phyloP scores from a whole-genome alignment of 225 moss, liverwort and hornwort species.

The Ulota crispa region DNA sequence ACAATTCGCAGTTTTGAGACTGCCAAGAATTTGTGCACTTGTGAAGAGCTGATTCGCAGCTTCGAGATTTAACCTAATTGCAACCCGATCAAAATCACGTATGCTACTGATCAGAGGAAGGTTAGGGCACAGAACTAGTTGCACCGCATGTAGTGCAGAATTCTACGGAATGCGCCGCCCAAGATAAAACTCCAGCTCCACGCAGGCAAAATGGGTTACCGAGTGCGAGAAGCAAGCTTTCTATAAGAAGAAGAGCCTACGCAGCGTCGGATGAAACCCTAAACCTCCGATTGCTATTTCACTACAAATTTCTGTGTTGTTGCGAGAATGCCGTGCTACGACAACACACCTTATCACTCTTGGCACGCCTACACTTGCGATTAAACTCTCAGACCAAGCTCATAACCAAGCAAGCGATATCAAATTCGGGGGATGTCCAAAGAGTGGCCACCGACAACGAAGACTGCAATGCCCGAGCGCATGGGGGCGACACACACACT shows the following conservation, averaged over 20 bases:
- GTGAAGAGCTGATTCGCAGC: neutral
- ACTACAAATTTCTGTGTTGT: neutral
- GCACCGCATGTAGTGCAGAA: constrained; percentile 1
- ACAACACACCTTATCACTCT: neutral
- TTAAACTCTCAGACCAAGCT: neutral
- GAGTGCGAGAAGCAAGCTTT: neutral
- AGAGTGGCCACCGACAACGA: too few species aligned
- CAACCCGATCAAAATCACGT: neutral
- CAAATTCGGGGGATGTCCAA: neutral
- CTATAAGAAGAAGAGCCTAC: neutral
- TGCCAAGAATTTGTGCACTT: neutral
- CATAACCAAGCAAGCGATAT: neutral
- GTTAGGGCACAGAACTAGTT: neutral
- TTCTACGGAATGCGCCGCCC: neutral
- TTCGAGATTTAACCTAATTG: neutral
- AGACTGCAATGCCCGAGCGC: neutral
- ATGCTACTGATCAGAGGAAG: neutral
- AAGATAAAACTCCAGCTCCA: neutral
- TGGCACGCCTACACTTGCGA: neutral
- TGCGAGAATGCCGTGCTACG: neutral
- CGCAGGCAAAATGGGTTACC: neutral
- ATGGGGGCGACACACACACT: neutral
- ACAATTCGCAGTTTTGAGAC: neutral
- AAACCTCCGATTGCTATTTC: constrained; percentile 10
- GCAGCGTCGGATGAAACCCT: constrained; percentile 19